These are phyloP conservation scores for Amauroascus niger DNA, from an alignment of 2,329 filamentous ascomycete species.

Conservation along the genomic window DNA sequence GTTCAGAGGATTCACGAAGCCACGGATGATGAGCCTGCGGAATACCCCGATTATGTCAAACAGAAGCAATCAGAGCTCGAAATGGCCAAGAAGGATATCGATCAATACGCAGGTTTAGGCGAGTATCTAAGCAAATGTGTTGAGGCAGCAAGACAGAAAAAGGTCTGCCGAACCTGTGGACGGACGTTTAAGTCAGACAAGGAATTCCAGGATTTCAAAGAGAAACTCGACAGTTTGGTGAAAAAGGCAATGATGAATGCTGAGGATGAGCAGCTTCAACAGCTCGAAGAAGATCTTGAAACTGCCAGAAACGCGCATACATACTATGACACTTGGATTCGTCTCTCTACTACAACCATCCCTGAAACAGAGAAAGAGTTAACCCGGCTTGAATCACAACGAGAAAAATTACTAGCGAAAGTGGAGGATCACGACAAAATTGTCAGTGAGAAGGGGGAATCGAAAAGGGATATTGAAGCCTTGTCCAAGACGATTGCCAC, in stretches of 20 bases:
- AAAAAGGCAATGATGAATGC: conserved; percentile 42
- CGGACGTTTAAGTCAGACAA: conserved; percentile 54
- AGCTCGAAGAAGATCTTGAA: conserved; percentile 53
- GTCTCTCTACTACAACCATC: conserved; percentile 58
- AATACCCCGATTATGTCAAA: conserved; percentile 45
- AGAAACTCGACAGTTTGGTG: conserved; percentile 53
- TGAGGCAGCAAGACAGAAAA: conserved; percentile 54
- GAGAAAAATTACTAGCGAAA: conserved; percentile 49
- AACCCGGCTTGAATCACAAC: conserved; percentile 51
- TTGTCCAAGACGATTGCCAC: conserved; percentile 65
- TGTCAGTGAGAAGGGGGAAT: conserved; percentile 54
- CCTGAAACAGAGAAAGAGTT: conserved; percentile 58
- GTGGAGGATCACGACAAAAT: conserved; percentile 59
- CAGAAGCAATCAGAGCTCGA: conserved; percentile 45
- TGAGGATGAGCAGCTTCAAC: conserved; percentile 52
- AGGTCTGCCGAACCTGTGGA: conserved; percentile 67
- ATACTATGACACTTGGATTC: conserved; percentile 64
- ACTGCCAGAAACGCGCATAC: conserved; percentile 53
- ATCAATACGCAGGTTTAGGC: conserved; percentile 56
- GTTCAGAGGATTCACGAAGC: conserved; percentile 54
- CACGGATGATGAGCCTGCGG: conserved; percentile 43
- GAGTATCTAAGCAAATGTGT: conserved; percentile 64
- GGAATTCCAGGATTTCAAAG: conserved; percentile 54
- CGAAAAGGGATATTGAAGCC: conserved; percentile 63
- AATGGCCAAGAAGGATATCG: conserved; percentile 52